A percentile compares a stretch with the other conserved stretches of the same genome.
Evolutionary conservation across 192 early-diverging fungal genomes (phyloP).

Genomic region (Entomortierella parvispora): DNA sequence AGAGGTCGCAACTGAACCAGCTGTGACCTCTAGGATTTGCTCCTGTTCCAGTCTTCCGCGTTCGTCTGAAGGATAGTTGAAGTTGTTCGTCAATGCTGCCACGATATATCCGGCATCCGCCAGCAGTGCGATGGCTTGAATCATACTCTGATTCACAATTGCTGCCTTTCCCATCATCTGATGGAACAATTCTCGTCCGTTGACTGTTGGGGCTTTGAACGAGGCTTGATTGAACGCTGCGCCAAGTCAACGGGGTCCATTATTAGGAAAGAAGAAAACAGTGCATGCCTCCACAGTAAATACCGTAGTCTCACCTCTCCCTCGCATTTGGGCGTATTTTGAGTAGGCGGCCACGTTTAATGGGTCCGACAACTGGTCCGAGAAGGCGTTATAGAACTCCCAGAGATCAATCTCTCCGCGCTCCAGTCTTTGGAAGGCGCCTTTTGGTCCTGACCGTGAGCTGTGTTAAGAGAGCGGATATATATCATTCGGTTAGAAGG

Average conservation of each 20-base stretch:
- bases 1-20: slow-evolving; percentile 1
- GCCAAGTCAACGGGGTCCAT: too few relatives aligned
- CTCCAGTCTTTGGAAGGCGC: slow-evolving; percentile 58
- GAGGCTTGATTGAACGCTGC: slow-evolving; percentile 19
- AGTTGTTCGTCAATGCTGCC: slow-evolving; percentile 90
- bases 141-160: slow-evolving; percentile 55
- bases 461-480: slow-evolving; percentile 14
- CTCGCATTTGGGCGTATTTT: slow-evolving; percentile 43
- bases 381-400: slow-evolving; percentile 68
- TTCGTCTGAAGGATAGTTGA: slow-evolving; percentile 56
- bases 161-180: slow-evolving; percentile 71
- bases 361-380: slow-evolving; percentile 66
- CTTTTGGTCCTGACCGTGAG: slow-evolving; percentile 11
- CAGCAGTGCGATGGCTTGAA: slow-evolving; percentile 56
- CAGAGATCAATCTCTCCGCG: slow-evolving; percentile 67
- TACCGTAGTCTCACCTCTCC: slow-evolving; percentile 24
- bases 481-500: too few relatives aligned
- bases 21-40: slow-evolving; percentile 32
- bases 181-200: slow-evolving; percentile 69
- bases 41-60: slow-evolving; percentile 26
- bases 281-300: neutral
- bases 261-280: neutral
- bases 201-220: slow-evolving; percentile 46
- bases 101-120: slow-evolving; percentile 67
- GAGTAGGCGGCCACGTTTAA: slow-evolving; percentile 59